Conservation (phyloP, 805 yeast species). For the Metschnikowia drakensbergensis region DNA sequence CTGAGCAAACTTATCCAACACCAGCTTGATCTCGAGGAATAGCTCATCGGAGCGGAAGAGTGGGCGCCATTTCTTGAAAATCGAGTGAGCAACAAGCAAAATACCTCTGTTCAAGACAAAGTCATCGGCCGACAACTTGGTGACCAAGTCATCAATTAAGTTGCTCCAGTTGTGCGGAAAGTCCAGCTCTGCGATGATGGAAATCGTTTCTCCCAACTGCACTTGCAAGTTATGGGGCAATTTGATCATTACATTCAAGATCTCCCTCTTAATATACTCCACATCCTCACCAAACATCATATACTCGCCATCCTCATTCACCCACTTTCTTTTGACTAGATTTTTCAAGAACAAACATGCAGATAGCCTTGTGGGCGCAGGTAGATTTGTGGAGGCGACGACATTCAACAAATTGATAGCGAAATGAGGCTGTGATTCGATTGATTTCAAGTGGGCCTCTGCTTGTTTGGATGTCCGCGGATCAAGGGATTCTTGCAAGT, state of each 20-base stretch:
- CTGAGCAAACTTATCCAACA: conserved; percentile 72
- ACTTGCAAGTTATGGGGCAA: conserved; percentile 76
- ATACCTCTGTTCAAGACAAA: conserved; percentile 79
- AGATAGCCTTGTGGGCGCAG: conserved; percentile 66
- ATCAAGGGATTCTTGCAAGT: conserved; percentile 59
- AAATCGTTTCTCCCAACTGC: conserved; percentile 94
- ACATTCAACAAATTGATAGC: conserved; percentile 71
- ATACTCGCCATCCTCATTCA: conserved; percentile 83
- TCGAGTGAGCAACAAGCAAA: conserved; percentile 87
- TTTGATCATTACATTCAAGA: conserved; percentile 80
- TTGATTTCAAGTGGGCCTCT: conserved; percentile 57
- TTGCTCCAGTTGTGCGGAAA: conserved; percentile 89
- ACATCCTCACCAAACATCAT: conserved; percentile 60
- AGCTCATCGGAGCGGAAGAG: conserved; percentile 86
- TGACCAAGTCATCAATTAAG: conserved; percentile 68
- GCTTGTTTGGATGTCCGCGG: conserved; percentile 64
- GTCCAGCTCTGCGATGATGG: conserved; percentile 91
- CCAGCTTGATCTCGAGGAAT: conserved; percentile 82
- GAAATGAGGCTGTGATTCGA: conserved; percentile 72
- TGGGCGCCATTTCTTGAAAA: conserved; percentile 96
- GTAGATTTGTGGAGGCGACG: conserved; percentile 58
- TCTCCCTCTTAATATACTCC: conserved; percentile 64
- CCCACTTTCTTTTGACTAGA: conserved; percentile 80
- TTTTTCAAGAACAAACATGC: conserved; percentile 90
- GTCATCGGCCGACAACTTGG: conserved; percentile 60